Base-by-base conservation (phyloP, 345 rosid species). In the Passiflora organensis region DNA sequence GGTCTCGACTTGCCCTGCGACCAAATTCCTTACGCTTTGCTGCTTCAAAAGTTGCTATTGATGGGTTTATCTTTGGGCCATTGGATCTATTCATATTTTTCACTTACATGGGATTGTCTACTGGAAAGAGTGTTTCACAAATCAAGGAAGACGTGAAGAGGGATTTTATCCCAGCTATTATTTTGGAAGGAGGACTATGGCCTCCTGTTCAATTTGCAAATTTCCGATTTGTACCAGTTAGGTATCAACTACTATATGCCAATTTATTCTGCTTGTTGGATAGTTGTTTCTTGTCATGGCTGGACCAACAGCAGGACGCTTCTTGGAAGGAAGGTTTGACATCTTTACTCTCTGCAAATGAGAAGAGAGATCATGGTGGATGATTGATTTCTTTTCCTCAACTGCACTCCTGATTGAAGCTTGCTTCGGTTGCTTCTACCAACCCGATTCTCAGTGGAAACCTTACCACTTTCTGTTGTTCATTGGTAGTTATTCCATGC, bases 221-320 rank as follows among this genome's bases (percentile, higher is more conserved):
- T 63, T 76, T 72, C 46, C 62, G 75, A 2, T 76, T 60, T 24
- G 32, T 76, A 25, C 77, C 75, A 10, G 75, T 76, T 36, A 66
- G 71, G 65, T 72, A 72, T 64, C 78, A 72, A 36, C 67, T 76
- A 13, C 60, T 65, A 17, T 72, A 76, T 17, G 81, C 65, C 13
- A 69, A 72, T 53, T 20, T 62, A 22, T 76, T 76, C 64, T 72
- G 77, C 67, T 52, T 76, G 74, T 58, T 76, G 54, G 80, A 72
- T 62, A 76, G 77, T 24, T 72, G 75, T 48, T 76, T 72, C 48
- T 59, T 76, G 18, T 72, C 75, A 10, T 76, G 81, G 81, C 2
- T 72, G 20, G 77, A 76, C 62, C 77, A 76, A 56, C 81, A 76
- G 53, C 56, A 66, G 39, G 69, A 72, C 66, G 78, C 73, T 56